These are phyloP conservation scores for Microdochium paspali DNA, from an alignment of 2,329 filamentous ascomycete genomes.

Conservation along the genomic window DNA sequence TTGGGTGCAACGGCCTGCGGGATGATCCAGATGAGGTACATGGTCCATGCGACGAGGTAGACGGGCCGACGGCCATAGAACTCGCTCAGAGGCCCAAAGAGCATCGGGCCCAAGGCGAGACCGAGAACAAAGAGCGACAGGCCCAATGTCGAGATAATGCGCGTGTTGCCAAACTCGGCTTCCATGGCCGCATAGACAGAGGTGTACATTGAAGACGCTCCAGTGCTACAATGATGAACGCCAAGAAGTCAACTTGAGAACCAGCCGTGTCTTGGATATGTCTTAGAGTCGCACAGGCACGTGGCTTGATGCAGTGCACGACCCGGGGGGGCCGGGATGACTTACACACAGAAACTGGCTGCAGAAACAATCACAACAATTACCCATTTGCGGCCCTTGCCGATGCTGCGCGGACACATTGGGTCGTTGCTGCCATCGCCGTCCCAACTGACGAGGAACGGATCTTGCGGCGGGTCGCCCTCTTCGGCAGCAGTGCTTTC, in stretches of 20 bases:
- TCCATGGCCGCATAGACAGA: conserved; percentile 71
- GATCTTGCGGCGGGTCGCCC: conserved; percentile 16
- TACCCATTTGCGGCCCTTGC: conserved; percentile 61
- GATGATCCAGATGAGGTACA: conserved; percentile 73
- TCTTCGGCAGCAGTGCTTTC: background rate
- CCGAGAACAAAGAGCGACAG: conserved; percentile 78
- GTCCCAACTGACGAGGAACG: conserved; percentile 68
- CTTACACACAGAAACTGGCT: conserved; percentile 77
- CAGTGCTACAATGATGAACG: conserved; percentile 46
- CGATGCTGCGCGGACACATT: conserved; percentile 63
- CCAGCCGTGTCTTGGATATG: conserved; percentile 2
- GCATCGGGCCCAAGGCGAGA: conserved; percentile 50
- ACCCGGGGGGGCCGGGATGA: conserved; percentile 20
- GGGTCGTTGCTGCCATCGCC: conserved; percentile 66
- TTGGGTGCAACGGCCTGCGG: conserved; percentile 76
- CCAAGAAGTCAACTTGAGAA: conserved; percentile 5
- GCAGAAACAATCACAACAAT: conserved; percentile 66
- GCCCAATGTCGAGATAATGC: conserved; percentile 68
- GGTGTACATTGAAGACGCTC: conserved; percentile 82
- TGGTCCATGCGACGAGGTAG: conserved; percentile 64
- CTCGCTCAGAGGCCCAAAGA: conserved; percentile 56
- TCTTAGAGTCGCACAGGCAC: conserved; percentile 1
- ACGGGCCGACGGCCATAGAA: conserved; percentile 79
- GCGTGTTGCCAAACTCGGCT: conserved; percentile 61
- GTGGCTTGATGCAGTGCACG: background rate